Conservation (phyloP, 2,329 filamentous ascomycete species). For the Acephala macrosclerotiorum region DNA sequence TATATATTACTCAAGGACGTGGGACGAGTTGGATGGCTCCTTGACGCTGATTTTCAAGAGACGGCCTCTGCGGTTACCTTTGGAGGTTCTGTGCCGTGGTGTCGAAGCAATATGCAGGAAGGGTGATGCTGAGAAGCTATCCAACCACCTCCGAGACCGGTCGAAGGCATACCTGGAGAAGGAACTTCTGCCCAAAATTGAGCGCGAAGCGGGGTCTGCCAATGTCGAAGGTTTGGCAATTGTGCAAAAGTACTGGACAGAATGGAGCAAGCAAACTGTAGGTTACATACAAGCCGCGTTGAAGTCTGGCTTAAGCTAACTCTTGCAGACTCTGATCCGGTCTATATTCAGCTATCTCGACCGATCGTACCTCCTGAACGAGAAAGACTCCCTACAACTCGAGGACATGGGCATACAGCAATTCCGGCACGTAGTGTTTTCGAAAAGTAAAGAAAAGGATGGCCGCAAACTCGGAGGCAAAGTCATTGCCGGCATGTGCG, state of each 20-base stretch:
- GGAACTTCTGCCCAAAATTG: slow-evolving; percentile 63
- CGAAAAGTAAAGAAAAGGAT: slow-evolving; percentile 40
- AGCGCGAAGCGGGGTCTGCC: slow-evolving; percentile 56
- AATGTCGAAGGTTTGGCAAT: slow-evolving; percentile 69
- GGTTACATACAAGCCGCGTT: slow-evolving; percentile 39
- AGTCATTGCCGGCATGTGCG: slow-evolving; percentile 69
- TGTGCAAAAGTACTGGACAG: slow-evolving; percentile 69
- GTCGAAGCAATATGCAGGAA: slow-evolving; percentile 92
- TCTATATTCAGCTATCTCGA: slow-evolving; percentile 96
- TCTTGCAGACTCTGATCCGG: slow-evolving; percentile 72
- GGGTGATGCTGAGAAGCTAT: slow-evolving; percentile 73
- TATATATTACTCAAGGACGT: slow-evolving; percentile 79
- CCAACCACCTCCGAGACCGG: slow-evolving; percentile 67
- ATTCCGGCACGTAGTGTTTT: slow-evolving; percentile 69
- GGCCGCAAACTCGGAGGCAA: slow-evolving; percentile 47
- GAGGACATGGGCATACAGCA: slow-evolving; percentile 81
- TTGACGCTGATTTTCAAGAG: slow-evolving; percentile 76
- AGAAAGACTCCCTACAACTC: slow-evolving; percentile 73
- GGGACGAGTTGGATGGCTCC: slow-evolving; percentile 76
- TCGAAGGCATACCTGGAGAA: slow-evolving; percentile 73
- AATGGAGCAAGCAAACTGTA: slow-evolving; percentile 82
- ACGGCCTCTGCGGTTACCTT: slow-evolving; percentile 69
- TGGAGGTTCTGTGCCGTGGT: slow-evolving; percentile 88
- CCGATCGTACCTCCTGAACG: slow-evolving; percentile 82
- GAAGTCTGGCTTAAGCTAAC: slow-evolving; percentile 24